These are phyloP conservation scores for Coniferiporia sulphurascens DNA, from an alignment of 1,284 basidiomycete genomes.

Conservation along the genomic window DNA sequence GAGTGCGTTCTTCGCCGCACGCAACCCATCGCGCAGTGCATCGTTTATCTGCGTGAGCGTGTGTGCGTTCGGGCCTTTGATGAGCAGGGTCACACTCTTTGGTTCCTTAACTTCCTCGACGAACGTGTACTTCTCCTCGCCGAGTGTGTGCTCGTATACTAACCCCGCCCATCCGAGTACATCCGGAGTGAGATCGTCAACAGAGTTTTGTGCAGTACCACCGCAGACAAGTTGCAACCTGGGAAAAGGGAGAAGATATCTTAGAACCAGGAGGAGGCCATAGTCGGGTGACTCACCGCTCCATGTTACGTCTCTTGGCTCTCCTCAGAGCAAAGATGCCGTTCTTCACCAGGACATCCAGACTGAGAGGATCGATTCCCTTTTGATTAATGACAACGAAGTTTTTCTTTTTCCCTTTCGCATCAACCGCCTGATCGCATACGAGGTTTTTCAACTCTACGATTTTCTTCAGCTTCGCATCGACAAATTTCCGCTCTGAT, in stretches of 20 bases:
- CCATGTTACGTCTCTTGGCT: slow-evolving; percentile 98
- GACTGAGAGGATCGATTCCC: slow-evolving; percentile 96
- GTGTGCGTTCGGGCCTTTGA: slow-evolving; percentile 98
- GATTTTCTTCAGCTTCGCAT: slow-evolving; percentile 94
- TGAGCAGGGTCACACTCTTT: slow-evolving; percentile 94
- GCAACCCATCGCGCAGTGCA: slow-evolving; percentile 92
- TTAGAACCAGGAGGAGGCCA: slow-evolving; percentile 12
- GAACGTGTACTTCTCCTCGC: slow-evolving; percentile 99
- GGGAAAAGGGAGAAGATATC: slow-evolving; percentile 19
- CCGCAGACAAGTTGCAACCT: slow-evolving; percentile 93
- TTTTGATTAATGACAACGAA: slow-evolving; percentile 99
- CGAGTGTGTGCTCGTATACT: slow-evolving; percentile 98
- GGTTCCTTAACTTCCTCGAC: slow-evolving; percentile 95
- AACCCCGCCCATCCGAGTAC: slow-evolving; percentile 96
- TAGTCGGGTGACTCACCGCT: slow-evolving; percentile 54
- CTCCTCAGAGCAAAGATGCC: slow-evolving; percentile 93
- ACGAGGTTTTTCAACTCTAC: slow-evolving; percentile 96
- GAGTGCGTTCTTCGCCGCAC: slow-evolving; percentile 95
- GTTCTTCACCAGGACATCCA: slow-evolving; percentile 96
- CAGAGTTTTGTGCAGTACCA: slow-evolving; percentile 95
- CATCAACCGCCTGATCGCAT: slow-evolving; percentile 86
- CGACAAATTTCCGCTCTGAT: slow-evolving; percentile 91
- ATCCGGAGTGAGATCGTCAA: slow-evolving; percentile 91
- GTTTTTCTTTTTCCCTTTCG: slow-evolving; percentile 74
- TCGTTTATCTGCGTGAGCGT: slow-evolving; percentile 97